Percentiles rank a stretch among this genome's conserved stretches.
Conservation (phyloP, 106 monocot species). For the Allium sativum region DNA sequence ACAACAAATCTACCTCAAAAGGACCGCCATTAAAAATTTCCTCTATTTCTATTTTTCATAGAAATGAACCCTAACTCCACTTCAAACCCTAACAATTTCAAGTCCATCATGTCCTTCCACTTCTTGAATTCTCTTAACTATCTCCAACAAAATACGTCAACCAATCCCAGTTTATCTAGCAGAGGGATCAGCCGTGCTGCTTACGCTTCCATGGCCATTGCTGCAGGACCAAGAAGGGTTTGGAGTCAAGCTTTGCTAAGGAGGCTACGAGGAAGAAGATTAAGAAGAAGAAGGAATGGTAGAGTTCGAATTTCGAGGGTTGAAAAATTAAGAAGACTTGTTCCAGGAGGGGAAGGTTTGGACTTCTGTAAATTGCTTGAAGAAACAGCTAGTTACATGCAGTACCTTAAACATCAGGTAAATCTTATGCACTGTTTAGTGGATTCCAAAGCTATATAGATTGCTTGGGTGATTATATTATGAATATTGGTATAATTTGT, state of each 20-base stretch:
- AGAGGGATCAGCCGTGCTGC: constrained; percentile 22
- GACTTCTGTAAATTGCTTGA: constrained; percentile 27
- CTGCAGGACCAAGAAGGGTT: constrained; percentile 10
- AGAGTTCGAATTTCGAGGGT: constrained; percentile 1
- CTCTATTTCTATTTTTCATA: constrained; percentile 3
- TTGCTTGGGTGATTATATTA: too few relatives aligned
- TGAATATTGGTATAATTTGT: too few relatives aligned
- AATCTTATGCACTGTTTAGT: constrained; percentile 27
- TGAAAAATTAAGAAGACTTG: constrained; percentile 20
- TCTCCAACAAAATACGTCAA: neutral
- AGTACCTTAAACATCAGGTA: constrained; percentile 32
- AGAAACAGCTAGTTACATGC: constrained; percentile 31
- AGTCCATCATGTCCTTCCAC: constrained; percentile 14
- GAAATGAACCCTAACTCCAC: constrained; percentile 1
- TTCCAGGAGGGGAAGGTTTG: constrained; percentile 34
- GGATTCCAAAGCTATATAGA: neutral
- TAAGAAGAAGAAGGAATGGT: neutral
- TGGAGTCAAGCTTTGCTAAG: constrained; percentile 28
- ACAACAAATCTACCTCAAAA: constrained; percentile 11
- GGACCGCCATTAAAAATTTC: neutral
- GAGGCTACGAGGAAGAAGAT: neutral
- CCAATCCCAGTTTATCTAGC: neutral
- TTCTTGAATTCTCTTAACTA: constrained; percentile 18
- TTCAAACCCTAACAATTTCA: constrained; percentile 13
- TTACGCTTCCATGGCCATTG: constrained; percentile 27